Percentiles rank a stretch among this genome's conserved stretches.
phyloP scores from a whole-genome alignment of 2,329 filamentous ascomycete genomes.

The Sarocladium brachiariae region DNA sequence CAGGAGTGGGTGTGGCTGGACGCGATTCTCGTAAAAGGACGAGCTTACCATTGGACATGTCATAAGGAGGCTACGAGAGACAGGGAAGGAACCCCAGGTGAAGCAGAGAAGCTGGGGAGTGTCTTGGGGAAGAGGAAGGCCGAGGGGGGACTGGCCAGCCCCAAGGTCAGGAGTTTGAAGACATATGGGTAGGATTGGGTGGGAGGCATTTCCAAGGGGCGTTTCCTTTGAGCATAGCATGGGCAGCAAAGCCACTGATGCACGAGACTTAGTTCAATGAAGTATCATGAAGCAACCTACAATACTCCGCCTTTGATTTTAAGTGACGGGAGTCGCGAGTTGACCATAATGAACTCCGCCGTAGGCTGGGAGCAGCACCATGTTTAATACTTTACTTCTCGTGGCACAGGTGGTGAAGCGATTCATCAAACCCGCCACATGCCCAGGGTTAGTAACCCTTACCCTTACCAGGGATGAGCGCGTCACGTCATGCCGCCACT shows the following conservation, averaged over 20 bases:
- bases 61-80: slow-evolving; percentile 74
- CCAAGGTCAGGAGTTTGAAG: slow-evolving; percentile 30
- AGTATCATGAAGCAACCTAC: no score
- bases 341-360: no score
- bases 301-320: no score
- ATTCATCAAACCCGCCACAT: neutral
- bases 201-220: neutral
- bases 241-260: no score
- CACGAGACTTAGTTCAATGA: no score
- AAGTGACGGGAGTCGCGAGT: no score
- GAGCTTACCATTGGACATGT: slow-evolving; percentile 86
- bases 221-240: neutral
- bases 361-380: no score
- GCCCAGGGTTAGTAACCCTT: neutral
- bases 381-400: no score
- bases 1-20: slow-evolving; percentile 98
- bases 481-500: slow-evolving; percentile 8
- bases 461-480: no score
- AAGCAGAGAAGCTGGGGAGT: slow-evolving; percentile 19
- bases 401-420: neutral
- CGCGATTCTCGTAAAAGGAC: slow-evolving; percentile 66
- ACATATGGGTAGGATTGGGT: slow-evolving; percentile 21
- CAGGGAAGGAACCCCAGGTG: slow-evolving; percentile 40
- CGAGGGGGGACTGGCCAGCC: slow-evolving; percentile 44
- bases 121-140: slow-evolving; percentile 69